phyloP scores from a whole-genome alignment of 352 stramenopile genomes.

The Globisporangium nagaii region DNA sequence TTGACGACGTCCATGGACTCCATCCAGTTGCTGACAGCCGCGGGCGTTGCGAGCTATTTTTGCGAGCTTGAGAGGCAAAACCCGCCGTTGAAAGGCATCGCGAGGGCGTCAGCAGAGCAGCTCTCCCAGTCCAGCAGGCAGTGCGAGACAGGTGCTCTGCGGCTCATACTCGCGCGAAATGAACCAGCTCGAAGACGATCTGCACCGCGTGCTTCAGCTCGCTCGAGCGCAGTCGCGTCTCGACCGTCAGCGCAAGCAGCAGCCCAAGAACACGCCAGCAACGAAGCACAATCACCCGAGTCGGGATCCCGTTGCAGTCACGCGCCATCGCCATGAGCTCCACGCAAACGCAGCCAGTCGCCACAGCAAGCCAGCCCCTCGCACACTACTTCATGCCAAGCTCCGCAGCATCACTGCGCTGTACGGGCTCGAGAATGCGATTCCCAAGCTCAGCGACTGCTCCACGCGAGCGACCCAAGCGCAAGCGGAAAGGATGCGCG shows the following conservation, averaged over 20 bases:
- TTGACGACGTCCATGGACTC: too few relatives aligned
- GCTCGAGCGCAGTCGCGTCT: conserved; percentile 8
- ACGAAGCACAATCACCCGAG: neutral
- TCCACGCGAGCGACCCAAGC: conserved; percentile 1
- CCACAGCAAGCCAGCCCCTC: neutral
- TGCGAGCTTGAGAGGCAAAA: too few relatives aligned
- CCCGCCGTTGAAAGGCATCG: too few relatives aligned
- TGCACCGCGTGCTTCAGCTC: conserved; percentile 50
- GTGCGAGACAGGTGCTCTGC: neutral
- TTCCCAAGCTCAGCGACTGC: conserved; percentile 21
- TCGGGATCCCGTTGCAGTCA: neutral
- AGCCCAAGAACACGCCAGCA: neutral
- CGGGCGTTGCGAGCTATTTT: too few relatives aligned
- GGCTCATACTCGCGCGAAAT: neutral
- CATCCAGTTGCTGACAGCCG: too few relatives aligned
- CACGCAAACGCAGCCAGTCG: neutral
- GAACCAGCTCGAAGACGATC: conserved; percentile 37
- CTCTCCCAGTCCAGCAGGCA: neutral
- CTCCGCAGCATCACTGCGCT: conserved; percentile 22
- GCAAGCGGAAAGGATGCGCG: conserved; percentile 1
- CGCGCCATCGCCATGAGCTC: conserved; percentile 26
- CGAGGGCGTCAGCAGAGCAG: neutral
- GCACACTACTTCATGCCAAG: conserved; percentile 24
- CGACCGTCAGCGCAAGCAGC: neutral
- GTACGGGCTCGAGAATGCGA: conserved; percentile 25